A percentile compares a stretch with the other conserved stretches of the same genome.
Conservation (phyloP, 345 rosid genomes). For the Raphanus sativus region DNA sequence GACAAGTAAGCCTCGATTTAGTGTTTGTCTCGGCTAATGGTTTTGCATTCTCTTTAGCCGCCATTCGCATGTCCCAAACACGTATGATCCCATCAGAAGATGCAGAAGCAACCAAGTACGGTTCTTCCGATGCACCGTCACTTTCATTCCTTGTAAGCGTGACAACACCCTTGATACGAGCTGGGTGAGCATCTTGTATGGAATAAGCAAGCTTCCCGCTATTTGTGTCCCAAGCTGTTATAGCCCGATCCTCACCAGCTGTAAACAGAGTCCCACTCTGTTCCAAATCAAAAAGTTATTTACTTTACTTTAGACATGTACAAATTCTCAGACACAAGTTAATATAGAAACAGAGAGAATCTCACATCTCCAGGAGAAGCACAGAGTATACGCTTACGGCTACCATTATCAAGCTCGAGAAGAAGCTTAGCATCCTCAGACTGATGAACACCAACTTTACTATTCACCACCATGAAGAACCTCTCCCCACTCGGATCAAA, state of each 20-base stretch:
- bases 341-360: neutral
- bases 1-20: slow-evolving; percentile 89
- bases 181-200: slow-evolving; percentile 73
- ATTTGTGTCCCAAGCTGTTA: slow-evolving; percentile 89
- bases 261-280: slow-evolving; percentile 77
- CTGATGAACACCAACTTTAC: slow-evolving; percentile 67
- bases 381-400: slow-evolving; percentile 66
- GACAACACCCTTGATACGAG: slow-evolving; percentile 86
- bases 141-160: slow-evolving; percentile 54
- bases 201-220: slow-evolving; percentile 75
- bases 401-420: slow-evolving; percentile 52
- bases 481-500: slow-evolving; percentile 60
- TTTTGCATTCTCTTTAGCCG: slow-evolving; percentile 56
- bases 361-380: slow-evolving; percentile 51
- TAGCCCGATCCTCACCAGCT: slow-evolving; percentile 82
- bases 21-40: slow-evolving; percentile 85
- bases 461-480: slow-evolving; percentile 70
- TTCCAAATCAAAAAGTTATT: slow-evolving; percentile 9
- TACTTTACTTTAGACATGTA: no score
- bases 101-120: slow-evolving; percentile 74
- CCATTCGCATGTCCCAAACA: slow-evolving; percentile 91
- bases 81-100: slow-evolving; percentile 90
- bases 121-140: slow-evolving; percentile 51
- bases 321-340: no score
- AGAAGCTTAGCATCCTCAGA: slow-evolving; percentile 84